phyloP scores from a whole-genome alignment of 331 rosid species.

The Cydonia oblonga region DNA sequence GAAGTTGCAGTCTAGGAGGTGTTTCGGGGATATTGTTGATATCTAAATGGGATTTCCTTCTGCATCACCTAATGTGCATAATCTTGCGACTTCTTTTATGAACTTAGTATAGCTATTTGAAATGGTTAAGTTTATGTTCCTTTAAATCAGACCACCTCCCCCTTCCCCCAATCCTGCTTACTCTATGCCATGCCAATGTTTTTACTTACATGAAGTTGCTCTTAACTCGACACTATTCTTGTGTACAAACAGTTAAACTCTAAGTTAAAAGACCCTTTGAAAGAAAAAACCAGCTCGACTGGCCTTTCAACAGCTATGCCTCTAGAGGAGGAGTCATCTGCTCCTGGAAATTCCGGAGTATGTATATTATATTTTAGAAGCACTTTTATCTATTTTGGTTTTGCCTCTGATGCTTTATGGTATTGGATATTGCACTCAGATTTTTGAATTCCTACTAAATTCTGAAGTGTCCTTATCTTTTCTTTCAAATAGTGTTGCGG shows the following conservation, averaged over 20 bases:
- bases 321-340: slow-evolving; percentile 26
- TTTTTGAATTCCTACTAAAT: neutral
- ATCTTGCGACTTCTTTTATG: neutral
- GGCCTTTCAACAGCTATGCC: slow-evolving; percentile 13
- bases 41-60: neutral
- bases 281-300: slow-evolving; percentile 29
- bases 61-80: neutral
- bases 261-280: slow-evolving; percentile 20
- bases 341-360: slow-evolving; percentile 38
- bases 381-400: neutral
- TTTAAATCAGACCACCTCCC: neutral
- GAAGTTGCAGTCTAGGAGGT: neutral
- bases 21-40: neutral
- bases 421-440: neutral
- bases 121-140: neutral
- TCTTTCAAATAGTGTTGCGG: slow-evolving; percentile 28
- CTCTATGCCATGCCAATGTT: neutral
- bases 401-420: neutral
- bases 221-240: neutral
- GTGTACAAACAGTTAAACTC: slow-evolving; percentile 23
- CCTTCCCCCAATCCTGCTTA: neutral
- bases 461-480: slow-evolving; percentile 19
- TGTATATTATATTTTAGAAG: slow-evolving; percentile 1
- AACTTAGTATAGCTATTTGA: neutral
- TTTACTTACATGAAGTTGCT: neutral